Conservation (phyloP, 2,329 filamentous ascomycete genomes). For the Pseudogymnoascus sp. region DNA sequence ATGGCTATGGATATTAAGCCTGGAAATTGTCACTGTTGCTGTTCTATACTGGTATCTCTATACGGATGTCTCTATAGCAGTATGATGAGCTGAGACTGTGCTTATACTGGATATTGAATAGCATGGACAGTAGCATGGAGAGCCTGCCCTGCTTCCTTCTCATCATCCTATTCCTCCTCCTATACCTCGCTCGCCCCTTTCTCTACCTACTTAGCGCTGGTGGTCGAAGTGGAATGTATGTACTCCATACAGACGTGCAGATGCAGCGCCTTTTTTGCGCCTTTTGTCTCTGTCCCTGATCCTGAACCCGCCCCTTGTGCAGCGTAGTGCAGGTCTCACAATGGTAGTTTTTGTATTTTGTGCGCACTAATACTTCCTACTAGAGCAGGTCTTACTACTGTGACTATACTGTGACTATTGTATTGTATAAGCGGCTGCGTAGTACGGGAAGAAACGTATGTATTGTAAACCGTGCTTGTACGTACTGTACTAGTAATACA, state of each 20-base stretch:
- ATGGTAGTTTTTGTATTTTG: background rate
- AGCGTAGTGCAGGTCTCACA: background rate
- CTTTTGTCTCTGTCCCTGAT: background rate
- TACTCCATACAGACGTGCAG: background rate
- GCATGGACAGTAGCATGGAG: no score
- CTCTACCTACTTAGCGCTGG: background rate
- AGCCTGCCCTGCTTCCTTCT: background rate
- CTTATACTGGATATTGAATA: no score
- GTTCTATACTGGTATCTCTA: no score
- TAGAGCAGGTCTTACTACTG: background rate
- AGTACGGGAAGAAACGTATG: background rate
- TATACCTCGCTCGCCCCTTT: background rate
- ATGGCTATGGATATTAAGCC: background rate
- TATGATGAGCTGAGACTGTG: background rate
- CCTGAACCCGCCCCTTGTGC: background rate
- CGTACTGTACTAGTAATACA: background rate
- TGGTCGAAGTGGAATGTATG: background rate
- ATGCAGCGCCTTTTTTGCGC: background rate
- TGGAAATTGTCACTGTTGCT: no score
- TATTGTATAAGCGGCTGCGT: background rate
- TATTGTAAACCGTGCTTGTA: background rate
- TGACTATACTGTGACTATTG: no score
- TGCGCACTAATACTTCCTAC: background rate
- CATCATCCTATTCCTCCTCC: background rate
- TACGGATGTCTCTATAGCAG: background rate